Base-by-base conservation (phyloP, 441 rosid genomes). In the Metrosideros polymorpha region DNA sequence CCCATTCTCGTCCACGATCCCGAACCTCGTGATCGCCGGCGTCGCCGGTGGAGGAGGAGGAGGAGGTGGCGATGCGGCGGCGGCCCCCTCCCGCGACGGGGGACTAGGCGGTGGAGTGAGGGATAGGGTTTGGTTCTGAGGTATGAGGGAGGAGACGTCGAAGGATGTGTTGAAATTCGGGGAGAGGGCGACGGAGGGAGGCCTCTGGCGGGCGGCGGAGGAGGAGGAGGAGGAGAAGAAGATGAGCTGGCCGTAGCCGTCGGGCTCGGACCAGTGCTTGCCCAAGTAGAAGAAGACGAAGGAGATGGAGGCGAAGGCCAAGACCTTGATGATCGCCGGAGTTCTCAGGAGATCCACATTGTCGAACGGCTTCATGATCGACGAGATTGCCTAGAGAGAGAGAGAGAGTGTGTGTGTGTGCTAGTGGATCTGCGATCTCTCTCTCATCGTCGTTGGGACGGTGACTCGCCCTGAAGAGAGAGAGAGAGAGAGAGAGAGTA, bases 201-300 rank as follows among this genome's bases (percentile, higher is more conserved):
- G 83, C 54, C 86, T 35, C 86, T 19, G 93, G 85, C 57, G 87
- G 63, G 87, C 89, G 83, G 57, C 32, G 56, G 83, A 30, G 39
- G 84, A 30, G 43, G 82, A 91, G 27, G 86, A 12, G 32, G 87
- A 54, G 82, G 95, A 88, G 93, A 93, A 96, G 97, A 94, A 95
- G 86, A 93, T 75, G 92, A 95, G 96, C 85, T 92, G 97, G 59
- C 90, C 93, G 87, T 89, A 90, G 56, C 91, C 93, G 43, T 84
- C 83, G 84, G 87, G 61, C 53, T 89, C 91, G 86, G 98, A 94
- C 96, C 96, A 96, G 91, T 93, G 95, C 89, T 93, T 97, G 32
- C 99, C 99, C 29, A 96, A 75, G 95, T 91, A 97, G 90, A 98
- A 98, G 93, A 95, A 98, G 35, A 93, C 88, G 87, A 92, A 77